phyloP scores from a whole-genome alignment of 116 monocot species.

The Cymodocea nodosa region DNA sequence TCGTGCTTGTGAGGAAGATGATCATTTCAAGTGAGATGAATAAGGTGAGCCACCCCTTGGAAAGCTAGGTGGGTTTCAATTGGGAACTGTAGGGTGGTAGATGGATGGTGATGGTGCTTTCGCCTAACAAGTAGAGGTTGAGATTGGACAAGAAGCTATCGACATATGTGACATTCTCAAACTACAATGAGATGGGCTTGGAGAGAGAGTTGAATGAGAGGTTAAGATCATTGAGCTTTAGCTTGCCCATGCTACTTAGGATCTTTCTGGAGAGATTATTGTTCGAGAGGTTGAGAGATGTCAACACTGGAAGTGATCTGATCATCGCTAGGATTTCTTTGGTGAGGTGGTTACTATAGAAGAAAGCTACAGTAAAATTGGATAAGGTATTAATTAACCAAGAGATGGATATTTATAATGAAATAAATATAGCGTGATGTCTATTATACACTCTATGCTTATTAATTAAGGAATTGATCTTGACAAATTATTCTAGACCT shows the following conservation, averaged over 20 bases:
- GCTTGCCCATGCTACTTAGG: slow-evolving; percentile 20
- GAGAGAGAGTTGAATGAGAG: slow-evolving; percentile 58
- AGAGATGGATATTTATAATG: no score
- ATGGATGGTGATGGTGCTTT: slow-evolving; percentile 13
- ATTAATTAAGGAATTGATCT: no score
- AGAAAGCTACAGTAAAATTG: no score
- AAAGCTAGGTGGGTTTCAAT: background rate
- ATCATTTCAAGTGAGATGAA: slow-evolving; percentile 28
- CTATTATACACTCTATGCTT: no score
- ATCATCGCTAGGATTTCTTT: slow-evolving; percentile 50
- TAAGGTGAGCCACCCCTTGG: slow-evolving; percentile 14
- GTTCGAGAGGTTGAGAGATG: slow-evolving; percentile 49
- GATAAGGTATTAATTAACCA: no score
- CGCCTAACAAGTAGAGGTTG: slow-evolving; percentile 33
- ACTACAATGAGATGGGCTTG: slow-evolving; percentile 32
- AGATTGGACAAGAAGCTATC: slow-evolving; percentile 59
- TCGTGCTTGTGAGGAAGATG: slow-evolving; percentile 8
- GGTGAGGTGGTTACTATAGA: slow-evolving; percentile 33
- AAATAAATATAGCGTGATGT: no score
- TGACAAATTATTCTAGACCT: no score
- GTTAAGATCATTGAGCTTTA: no score
- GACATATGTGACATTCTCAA: slow-evolving; percentile 34
- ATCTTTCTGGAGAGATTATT: slow-evolving; percentile 56
- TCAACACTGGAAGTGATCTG: slow-evolving; percentile 29
- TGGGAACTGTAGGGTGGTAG: slow-evolving; percentile 13